Evolutionary conservation across 1,284 basidiomycete genomes (phyloP).

Genomic region (Ceratobasidium sp.): DNA sequence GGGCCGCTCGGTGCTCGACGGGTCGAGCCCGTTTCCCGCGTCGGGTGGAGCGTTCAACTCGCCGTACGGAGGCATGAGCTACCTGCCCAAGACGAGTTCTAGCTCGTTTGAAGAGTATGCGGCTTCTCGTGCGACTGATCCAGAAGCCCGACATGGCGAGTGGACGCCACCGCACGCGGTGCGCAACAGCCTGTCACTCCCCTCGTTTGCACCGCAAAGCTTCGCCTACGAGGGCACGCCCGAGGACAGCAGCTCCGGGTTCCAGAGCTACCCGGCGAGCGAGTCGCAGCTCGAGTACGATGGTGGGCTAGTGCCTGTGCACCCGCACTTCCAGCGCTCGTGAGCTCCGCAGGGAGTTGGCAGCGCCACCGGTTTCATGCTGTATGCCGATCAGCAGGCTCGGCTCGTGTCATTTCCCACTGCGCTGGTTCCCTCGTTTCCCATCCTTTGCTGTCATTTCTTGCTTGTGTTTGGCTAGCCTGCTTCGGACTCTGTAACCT

Average conservation of each 20-base stretch:
- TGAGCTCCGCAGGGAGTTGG: constrained; percentile 1
- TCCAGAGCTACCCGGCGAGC: constrained; percentile 13
- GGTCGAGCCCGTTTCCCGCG: not conserved
- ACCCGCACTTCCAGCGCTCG: constrained; percentile 37
- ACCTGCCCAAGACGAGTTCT: constrained; percentile 7
- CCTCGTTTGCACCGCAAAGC: not conserved
- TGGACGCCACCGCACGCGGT: constrained; percentile 31
- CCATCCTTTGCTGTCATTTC: constrained; percentile 10
- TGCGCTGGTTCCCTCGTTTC: constrained; percentile 4
- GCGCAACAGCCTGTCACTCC: constrained; percentile 19
- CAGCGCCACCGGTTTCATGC: constrained; percentile 26
- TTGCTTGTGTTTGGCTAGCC: constrained; percentile 9
- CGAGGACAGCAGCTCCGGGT: not conserved
- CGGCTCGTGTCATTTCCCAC: constrained; percentile 13
- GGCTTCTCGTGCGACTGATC: not conserved
- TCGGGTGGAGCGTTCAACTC: constrained; percentile 7
- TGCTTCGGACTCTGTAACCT: constrained; percentile 6
- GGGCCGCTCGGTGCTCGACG: not conserved
- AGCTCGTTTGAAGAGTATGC: constrained; percentile 15
- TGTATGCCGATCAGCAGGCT: constrained; percentile 22
- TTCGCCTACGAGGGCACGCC: constrained; percentile 15
- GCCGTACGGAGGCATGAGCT: constrained; percentile 7
- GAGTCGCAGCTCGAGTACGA: constrained; percentile 27
- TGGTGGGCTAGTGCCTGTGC: constrained; percentile 29
- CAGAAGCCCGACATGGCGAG: not conserved